Base-by-base conservation (phyloP, 257 asterid genomes). In the Coffea eugenioides region DNA sequence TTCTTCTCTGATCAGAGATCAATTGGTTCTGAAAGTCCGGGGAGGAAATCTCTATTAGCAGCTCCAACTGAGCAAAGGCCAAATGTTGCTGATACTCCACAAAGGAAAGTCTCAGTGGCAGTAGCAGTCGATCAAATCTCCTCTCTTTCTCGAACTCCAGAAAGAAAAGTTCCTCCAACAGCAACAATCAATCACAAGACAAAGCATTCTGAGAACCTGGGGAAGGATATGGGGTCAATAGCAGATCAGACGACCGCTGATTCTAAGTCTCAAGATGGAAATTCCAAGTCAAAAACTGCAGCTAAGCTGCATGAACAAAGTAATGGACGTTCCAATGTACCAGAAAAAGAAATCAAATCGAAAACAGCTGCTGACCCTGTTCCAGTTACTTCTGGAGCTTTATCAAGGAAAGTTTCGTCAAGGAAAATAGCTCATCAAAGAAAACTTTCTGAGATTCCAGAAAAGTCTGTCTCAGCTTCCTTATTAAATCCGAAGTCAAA, bases 381-480 rank as follows among this genome's bases (percentile, higher is more conserved):
- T 62, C 61, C 69, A 14, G 62, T 10, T n/a, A 74, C 82, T 64
- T 57, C 78, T 15, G 84, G 74, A 41, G 45, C 74, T 46, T 59
- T 73, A 39, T 84, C 66, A 61, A 83, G 64, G 79, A 89, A 85
- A 82, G 36, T 57, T 66, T n/a, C 84, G 12, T 27, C 79, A 52
- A 67, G 21, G 83, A 79, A 62, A 23, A 68, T 52, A 23, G 80
- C 73, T 34, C 77, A 59, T 34, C 62, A 41, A 11, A 72, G 79
- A 52, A 83, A 80, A 62, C 81, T 87, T 56, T 83, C 88, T 27
- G 92, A 90, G 82, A 89, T 89, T 62, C 92, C 93, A 1, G 97
- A 90, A 73, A 89, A 82, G 84, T 79, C 79, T 74, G 69, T 64
- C 54, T 70, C 82, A 59, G 80, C 57, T 65, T 65, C 80, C 14